phyloP scores from a whole-genome alignment of 2,329 filamentous ascomycete species.

The Cordyceps pruinosa region DNA sequence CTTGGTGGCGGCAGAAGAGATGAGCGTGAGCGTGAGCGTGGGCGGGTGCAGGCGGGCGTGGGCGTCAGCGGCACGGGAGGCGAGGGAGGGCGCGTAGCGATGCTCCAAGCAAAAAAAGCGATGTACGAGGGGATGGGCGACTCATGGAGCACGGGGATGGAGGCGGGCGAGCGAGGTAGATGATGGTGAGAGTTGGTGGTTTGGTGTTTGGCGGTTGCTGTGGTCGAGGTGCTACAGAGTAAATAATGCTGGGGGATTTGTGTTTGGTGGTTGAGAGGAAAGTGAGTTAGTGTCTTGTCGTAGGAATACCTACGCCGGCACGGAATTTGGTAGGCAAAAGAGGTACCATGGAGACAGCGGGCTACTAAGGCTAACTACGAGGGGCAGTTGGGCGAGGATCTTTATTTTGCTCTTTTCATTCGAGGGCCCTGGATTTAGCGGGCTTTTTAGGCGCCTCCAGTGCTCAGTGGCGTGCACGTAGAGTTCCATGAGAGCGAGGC shows the following conservation, averaged over 20 bases:
- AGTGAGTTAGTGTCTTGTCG: no score
- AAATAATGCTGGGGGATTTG: no score
- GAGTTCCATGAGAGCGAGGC: no score
- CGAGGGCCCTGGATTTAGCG: conserved; percentile 4
- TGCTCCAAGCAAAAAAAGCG: conserved; percentile 16
- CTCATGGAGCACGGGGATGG: conserved; percentile 7
- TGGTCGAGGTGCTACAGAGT: not conserved
- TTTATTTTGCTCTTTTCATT: not conserved
- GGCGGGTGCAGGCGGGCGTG: no score
- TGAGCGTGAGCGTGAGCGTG: conserved; percentile 8
- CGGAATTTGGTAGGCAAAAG: not conserved
- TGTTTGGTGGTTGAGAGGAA: no score
- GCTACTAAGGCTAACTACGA: no score
- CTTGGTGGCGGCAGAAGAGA: conserved; percentile 9
- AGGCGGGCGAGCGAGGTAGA: conserved; percentile 1
- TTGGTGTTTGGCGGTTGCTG: conserved; percentile 4
- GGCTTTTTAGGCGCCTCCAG: not conserved
- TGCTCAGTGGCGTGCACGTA: no score
- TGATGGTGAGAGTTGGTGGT: not conserved
- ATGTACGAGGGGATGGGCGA: not conserved
- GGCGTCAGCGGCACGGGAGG: no score
- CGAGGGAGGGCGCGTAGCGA: conserved; percentile 15
- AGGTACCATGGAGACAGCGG: not conserved
- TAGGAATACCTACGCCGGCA: no score
- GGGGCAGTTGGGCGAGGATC: not conserved